Percentiles rank a stretch among this genome's conserved stretches.
Evolutionary conservation across 1,139 yeast genomes (phyloP).

Genomic region (Magnusiomyces suaveolens): DNA sequence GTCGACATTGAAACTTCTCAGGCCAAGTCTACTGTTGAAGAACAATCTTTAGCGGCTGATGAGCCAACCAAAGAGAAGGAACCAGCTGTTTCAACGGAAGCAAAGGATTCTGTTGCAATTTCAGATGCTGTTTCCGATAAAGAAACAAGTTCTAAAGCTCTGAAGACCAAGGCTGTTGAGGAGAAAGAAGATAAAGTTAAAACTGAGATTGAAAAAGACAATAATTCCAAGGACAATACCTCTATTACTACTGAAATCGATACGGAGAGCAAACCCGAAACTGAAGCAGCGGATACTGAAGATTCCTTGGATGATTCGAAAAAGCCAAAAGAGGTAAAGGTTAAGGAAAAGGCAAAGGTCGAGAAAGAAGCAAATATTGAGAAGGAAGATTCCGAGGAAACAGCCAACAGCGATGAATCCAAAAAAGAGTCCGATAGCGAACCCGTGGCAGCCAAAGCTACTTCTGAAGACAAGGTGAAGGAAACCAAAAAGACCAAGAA

Average conservation of each 20-base stretch:
- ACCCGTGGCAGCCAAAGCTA: not conserved
- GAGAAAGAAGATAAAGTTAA: not conserved
- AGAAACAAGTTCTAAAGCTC: not conserved
- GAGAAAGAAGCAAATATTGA: not conserved
- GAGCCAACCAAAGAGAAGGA: too few relatives aligned
- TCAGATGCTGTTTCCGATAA: not conserved
- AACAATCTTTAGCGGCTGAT: too few relatives aligned
- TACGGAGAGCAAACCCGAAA: too few relatives aligned
- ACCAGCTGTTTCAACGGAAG: too few relatives aligned
- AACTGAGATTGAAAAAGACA: not conserved
- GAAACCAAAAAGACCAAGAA: not conserved
- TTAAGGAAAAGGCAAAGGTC: not conserved
- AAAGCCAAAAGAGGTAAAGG: not conserved
- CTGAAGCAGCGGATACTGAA: too few relatives aligned
- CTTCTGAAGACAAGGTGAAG: not conserved
- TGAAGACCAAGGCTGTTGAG: not conserved
- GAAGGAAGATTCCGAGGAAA: too few relatives aligned
- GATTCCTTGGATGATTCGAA: too few relatives aligned
- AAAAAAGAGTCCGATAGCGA: not conserved
- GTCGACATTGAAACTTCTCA: too few relatives aligned
- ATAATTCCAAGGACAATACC: too few relatives aligned
- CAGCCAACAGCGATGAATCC: not conserved
- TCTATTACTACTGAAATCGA: too few relatives aligned
- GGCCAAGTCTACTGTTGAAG: too few relatives aligned
- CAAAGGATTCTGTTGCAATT: not conserved